phyloP scores from a whole-genome alignment of 345 rosid genomes.

The Chamaenerion angustifolium region DNA sequence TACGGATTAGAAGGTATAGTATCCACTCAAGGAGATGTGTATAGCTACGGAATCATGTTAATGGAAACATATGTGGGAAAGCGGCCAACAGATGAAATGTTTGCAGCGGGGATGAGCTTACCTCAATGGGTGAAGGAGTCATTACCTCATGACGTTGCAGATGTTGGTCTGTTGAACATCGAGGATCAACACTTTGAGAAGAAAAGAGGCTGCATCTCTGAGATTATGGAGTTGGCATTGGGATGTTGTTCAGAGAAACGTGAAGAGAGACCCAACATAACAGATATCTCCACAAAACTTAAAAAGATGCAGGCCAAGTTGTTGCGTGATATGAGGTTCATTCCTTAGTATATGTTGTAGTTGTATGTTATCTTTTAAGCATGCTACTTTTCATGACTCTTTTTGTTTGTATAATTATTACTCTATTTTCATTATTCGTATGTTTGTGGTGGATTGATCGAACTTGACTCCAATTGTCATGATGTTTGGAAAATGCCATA shows the following conservation, averaged over 20 bases:
- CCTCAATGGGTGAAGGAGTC: neutral
- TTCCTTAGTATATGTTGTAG: too few relatives aligned
- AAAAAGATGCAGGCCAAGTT: neutral
- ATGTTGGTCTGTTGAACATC: neutral
- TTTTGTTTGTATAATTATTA: too few relatives aligned
- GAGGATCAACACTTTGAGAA: neutral
- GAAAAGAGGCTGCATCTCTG: neutral
- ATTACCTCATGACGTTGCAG: neutral
- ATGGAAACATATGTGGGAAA: conserved; percentile 1
- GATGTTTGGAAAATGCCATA: too few relatives aligned
- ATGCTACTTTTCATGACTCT: too few relatives aligned
- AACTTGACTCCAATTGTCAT: too few relatives aligned
- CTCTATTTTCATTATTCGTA: too few relatives aligned
- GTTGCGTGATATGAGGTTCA: too few relatives aligned
- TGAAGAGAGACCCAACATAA: neutral
- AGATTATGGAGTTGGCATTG: conserved; percentile 4
- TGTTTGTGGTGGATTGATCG: too few relatives aligned
- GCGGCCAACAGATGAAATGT: neutral
- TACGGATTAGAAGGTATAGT: neutral
- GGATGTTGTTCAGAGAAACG: neutral
- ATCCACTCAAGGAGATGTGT: conserved; percentile 3
- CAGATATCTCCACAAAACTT: conserved; percentile 1
- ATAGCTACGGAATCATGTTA: neutral
- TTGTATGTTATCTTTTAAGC: too few relatives aligned
- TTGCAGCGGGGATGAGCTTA: neutral